phyloP scores from a whole-genome alignment of 768 basidiomycete species.

The Tulasnella sp. region DNA sequence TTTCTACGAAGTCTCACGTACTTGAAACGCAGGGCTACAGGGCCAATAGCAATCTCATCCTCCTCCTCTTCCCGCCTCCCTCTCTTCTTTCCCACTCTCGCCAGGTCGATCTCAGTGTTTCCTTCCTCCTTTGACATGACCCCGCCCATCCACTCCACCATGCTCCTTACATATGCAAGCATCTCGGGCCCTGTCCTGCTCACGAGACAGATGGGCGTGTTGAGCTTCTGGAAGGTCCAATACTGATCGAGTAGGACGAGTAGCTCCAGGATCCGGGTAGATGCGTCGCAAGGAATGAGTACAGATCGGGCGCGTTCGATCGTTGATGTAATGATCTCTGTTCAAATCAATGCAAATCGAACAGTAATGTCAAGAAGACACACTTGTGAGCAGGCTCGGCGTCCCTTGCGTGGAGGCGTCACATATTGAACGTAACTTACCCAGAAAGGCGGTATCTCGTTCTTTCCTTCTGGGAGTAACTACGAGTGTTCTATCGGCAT shows the following conservation, averaged over 20 bases:
- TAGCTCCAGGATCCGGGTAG: slow-evolving; percentile 91
- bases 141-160: slow-evolving; percentile 99
- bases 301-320: slow-evolving; percentile 71
- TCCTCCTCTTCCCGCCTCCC: slow-evolving; percentile 44
- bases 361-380: neutral
- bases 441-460: slow-evolving; percentile 78
- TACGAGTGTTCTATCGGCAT: slow-evolving; percentile 75
- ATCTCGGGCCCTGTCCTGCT: slow-evolving; percentile 87
- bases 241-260: slow-evolving; percentile 93
- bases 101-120: slow-evolving; percentile 44
- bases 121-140: slow-evolving; percentile 89
- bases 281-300: slow-evolving; percentile 85
- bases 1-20: slow-evolving; percentile 29
- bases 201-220: slow-evolving; percentile 80
- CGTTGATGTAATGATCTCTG: slow-evolving; percentile 84
- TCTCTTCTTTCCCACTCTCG: slow-evolving; percentile 42
- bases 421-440: slow-evolving; percentile 29
- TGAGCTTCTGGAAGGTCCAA: slow-evolving; percentile 81
- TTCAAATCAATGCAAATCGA: slow-evolving; percentile 12
- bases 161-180: slow-evolving; percentile 84
- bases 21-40: slow-evolving; percentile 82
- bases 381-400: neutral
- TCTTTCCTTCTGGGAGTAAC: slow-evolving; percentile 82
- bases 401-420: neutral
- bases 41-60: slow-evolving; percentile 67